Percentiles rank a stretch among this genome's conserved stretches.
phyloP scores from a whole-genome alignment of 257 asterid species.

The Solanum sitiens region DNA sequence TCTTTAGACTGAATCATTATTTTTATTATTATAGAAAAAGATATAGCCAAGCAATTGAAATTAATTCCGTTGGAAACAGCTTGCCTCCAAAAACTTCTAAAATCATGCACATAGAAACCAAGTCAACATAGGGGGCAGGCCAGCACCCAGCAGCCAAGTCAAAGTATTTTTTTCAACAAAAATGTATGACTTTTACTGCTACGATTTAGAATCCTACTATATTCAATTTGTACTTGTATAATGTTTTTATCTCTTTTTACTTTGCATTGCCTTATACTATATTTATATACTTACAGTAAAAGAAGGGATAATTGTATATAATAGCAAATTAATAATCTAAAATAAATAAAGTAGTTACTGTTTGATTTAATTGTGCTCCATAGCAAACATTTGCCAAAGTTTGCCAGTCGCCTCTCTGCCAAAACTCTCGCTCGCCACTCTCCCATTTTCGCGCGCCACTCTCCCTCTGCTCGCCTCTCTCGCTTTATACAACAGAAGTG shows the following conservation, averaged over 20 bases:
- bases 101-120: background rate
- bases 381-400: too few species aligned
- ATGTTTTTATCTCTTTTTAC: background rate
- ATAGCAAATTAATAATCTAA: too few species aligned
- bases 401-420: too few species aligned
- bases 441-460: too few species aligned
- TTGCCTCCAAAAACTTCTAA: background rate
- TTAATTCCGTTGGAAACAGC: background rate
- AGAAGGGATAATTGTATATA: too few species aligned
- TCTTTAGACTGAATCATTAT: background rate
- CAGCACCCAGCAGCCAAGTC: slow-evolving; percentile 12
- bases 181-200: slow-evolving; percentile 5
- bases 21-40: too few species aligned
- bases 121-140: slow-evolving; percentile 24
- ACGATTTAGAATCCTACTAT: background rate
- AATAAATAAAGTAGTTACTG: too few species aligned
- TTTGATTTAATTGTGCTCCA: too few species aligned
- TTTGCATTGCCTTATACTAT: background rate
- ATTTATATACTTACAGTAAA: background rate
- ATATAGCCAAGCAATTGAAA: background rate
- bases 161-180: slow-evolving; percentile 10
- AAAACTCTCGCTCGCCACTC: too few species aligned
- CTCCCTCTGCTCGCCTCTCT: too few species aligned
- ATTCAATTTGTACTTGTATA: background rate
- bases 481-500: too few species aligned